Evolutionary conservation across 1,284 basidiomycete genomes (phyloP), one percentile per base, ranked within the genome.

Genomic region (Cutaneotrichosporon arboriforme): DNA sequence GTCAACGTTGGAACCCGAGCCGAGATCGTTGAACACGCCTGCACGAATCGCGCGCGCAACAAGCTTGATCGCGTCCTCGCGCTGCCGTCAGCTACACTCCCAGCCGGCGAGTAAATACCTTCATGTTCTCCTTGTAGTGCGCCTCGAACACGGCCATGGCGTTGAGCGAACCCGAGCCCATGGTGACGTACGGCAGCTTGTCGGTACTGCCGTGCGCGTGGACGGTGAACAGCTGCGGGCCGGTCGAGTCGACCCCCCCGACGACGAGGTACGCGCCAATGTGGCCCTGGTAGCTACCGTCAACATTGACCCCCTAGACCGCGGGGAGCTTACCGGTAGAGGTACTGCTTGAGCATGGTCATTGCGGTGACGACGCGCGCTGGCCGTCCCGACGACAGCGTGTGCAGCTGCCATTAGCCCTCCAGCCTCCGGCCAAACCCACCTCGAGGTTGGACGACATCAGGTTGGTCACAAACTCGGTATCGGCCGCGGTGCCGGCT

Each of bases 11-110:
- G 88, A 92, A 48, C 96, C 96, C 0, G 92, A 97, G 9, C 96
- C 96, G 38, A 98, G 81, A 79, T 99, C 96, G 79, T 99, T 98
- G 81, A 97, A 98, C 72, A 99, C 94, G 82, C 96, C 96, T 1
- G 90, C 87, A 43, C 86, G 85, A 68, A 99, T 86, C 26, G 96
- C 93, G 41, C 84, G 81, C 40, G 86, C 84, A 18, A 97, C 93
- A 12, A 98, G 80, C 18, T 80, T 78, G 53, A 97, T 83, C 1
- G 93, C 94, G 43, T 88, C 86, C 51, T 83, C 80, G 46, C 88
- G 83, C 87, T 93, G 73, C 8, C 21, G 44, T 47, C 20, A 52
- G 51, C 41, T 21, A 14, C 3, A 4, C 9, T 10, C 8, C 41
- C 3, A n/a, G n/a, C n/a, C n/a, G n/a, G n/a, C 35, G 1, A 8